These are phyloP conservation scores for Blastobotrys elegans DNA, from an alignment of 1,139 yeast genomes.

Conservation along the genomic window DNA sequence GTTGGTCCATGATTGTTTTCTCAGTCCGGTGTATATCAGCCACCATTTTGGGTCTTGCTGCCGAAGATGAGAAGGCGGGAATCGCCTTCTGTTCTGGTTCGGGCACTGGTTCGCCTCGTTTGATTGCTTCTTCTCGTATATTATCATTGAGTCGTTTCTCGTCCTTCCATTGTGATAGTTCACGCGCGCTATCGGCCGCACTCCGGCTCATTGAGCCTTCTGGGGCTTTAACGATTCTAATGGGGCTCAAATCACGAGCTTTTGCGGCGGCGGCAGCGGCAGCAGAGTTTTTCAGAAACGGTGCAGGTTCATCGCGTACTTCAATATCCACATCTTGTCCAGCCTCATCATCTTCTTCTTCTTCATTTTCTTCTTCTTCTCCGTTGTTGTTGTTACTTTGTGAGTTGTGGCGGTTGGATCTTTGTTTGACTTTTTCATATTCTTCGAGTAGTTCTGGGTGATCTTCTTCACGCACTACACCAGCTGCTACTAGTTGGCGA, in stretches of 20 bases:
- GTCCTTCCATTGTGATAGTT: conserved; percentile 63
- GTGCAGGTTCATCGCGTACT: conserved; percentile 62
- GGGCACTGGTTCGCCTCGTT: conserved; percentile 30
- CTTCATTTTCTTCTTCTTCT: conserved; percentile 32
- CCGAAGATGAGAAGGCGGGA: conserved; percentile 24
- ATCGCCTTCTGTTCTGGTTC: conserved; percentile 24
- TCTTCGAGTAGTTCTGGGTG: conserved; percentile 60
- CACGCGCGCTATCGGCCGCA: conserved; percentile 69
- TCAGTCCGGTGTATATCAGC: conserved; percentile 27
- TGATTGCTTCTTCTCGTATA: conserved; percentile 22
- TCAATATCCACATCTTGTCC: conserved; percentile 63
- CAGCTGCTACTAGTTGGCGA: conserved; percentile 74
- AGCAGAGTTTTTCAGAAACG: conserved; percentile 53
- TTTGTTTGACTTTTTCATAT: conserved; percentile 17
- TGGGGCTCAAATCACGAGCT: conserved; percentile 46
- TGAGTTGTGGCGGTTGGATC: neutral
- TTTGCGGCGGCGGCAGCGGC: conserved; percentile 33
- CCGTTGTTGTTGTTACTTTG: conserved; percentile 28
- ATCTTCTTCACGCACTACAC: conserved; percentile 63
- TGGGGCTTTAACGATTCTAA: conserved; percentile 59
- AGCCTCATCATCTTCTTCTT: conserved; percentile 31
- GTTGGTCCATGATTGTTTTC: conserved; percentile 56
- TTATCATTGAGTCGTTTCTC: conserved; percentile 41
- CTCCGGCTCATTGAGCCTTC: conserved; percentile 75
- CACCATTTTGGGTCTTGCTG: conserved; percentile 16